Percentiles rank a stretch among this genome's conserved stretches.
These are phyloP conservation scores for Colletotrichum liaoningense DNA, from an alignment of 2,329 filamentous ascomycete species.

Conservation along the genomic window DNA sequence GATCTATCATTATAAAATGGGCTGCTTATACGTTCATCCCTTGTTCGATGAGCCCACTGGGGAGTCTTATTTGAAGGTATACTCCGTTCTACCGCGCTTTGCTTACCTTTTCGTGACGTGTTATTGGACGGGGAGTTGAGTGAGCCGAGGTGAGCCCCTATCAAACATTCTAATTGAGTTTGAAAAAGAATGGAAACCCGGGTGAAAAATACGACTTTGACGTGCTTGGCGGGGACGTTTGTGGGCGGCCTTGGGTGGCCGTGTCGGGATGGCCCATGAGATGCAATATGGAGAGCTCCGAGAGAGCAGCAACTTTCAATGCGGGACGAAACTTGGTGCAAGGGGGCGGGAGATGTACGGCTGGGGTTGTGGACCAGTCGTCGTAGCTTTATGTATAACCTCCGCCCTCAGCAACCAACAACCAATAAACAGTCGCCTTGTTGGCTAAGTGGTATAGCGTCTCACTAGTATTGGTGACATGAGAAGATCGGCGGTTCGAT, in stretches of 20 bases:
- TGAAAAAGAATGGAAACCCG: background rate
- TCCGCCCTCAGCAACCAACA: no score
- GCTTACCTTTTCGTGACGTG: background rate
- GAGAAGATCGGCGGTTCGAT: constrained; percentile 36
- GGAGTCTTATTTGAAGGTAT: background rate
- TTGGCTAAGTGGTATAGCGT: constrained; percentile 36
- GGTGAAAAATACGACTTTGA: background rate
- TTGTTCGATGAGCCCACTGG: background rate
- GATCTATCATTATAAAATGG: background rate
- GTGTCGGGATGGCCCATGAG: background rate
- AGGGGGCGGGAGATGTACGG: background rate
- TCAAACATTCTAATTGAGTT: background rate
- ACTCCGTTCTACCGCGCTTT: background rate
- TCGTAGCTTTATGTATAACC: fast-evolving
- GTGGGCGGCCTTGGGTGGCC: background rate
- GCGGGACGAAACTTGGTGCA: background rate
- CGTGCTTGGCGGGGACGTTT: background rate
- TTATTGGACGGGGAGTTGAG: background rate
- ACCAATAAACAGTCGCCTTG: background rate
- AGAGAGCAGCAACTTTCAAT: background rate
- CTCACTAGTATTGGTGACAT: constrained; percentile 32
- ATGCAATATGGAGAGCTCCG: background rate
- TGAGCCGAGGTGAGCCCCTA: background rate
- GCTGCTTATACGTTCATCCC: background rate
- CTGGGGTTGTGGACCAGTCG: background rate